Base-by-base conservation (phyloP, 192 early-diverging fungal species). In the Podila horticola region DNA sequence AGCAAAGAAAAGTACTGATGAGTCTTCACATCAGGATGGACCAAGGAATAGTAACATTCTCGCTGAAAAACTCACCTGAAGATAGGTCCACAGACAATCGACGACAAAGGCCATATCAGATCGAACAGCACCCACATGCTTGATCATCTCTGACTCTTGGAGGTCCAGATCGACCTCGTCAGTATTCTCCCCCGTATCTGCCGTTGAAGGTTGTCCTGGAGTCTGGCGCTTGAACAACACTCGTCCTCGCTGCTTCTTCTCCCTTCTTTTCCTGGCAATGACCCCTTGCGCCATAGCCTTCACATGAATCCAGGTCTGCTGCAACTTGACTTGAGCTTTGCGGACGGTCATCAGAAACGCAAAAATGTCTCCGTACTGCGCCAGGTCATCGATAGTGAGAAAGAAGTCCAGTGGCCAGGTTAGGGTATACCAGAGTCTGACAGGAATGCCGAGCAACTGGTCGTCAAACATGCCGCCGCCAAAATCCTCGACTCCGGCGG, bases 341-440 rank as follows among this genome's bases (percentile, higher is more conserved):
- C 89, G 87, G 13, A 93, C 74, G 15, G 74, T 72, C 19, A 93
- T 77, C 36, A 94, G 71, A 62, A 93, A 94, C 9, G 86, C 72
- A 79, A 91, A 90, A 17, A 94, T 63, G 30, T 83, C 64, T 24
- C 88, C 88, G 64, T 93, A 94, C 22, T 86, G 88, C 0, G 66
- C 55, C 59, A 94, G 67, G 75, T 94, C 91, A 33, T 81, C 82
- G 19, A 62, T 41, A 5, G 88, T 89, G 22, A 94, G 72, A 62
- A 94, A 88, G 11, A 93, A 83, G 84, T 92, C 89, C 29, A 94
- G 70, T 4, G 93, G 93, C 93, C 93, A 94, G 22, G 74, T 38
- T 19, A 93, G 67, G 28, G 82, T 67, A 66, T 92, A 94, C 22
- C 83, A 81, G 3, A 94, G 68, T 19, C 82, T 66, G 13, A 91